Percentiles rank a stretch among this genome's conserved stretches.
Evolutionary conservation across 805 yeast genomes (phyloP).

Genomic region (Kuraishia borneana): DNA sequence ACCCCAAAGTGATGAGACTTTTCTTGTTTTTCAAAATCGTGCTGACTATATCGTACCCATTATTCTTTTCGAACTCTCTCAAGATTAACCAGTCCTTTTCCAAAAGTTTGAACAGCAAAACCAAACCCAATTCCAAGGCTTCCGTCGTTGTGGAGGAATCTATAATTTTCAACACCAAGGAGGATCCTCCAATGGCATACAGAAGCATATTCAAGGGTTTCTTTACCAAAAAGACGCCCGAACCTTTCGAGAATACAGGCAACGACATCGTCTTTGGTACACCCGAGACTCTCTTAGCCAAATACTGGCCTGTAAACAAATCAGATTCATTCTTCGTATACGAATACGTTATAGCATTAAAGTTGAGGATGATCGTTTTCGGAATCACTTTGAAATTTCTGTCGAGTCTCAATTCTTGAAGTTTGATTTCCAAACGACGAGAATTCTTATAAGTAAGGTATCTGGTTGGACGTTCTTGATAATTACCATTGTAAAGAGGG

Average conservation of each 20-base stretch:
- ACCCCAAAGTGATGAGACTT: conserved; percentile 23
- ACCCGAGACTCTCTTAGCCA: not conserved
- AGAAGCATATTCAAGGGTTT: conserved; percentile 8
- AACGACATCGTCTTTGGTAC: not conserved
- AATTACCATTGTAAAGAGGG: conserved; percentile 36
- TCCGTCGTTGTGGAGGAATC: conserved; percentile 29
- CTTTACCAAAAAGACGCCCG: conserved; percentile 5
- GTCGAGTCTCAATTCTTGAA: conserved; percentile 2
- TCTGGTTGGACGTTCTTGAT: conserved; percentile 24
- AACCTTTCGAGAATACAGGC: too few species aligned
- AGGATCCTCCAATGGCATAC: conserved; percentile 40
- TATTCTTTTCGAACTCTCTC: conserved; percentile 46
- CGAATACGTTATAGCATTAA: not conserved
- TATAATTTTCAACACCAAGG: conserved; percentile 30
- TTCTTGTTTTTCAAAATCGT: conserved; percentile 40
- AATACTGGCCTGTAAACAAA: not conserved
- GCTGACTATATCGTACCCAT: conserved; percentile 50
- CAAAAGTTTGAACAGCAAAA: conserved; percentile 30
- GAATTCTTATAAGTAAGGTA: conserved; percentile 23
- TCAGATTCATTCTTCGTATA: not conserved
- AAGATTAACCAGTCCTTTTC: conserved; percentile 37
- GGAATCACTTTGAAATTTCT: conserved; percentile 3
- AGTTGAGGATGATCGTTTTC: conserved; percentile 7
- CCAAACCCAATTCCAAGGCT: conserved; percentile 22
- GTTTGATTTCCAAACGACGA: conserved; percentile 1